phyloP scores from a whole-genome alignment of 2,329 filamentous ascomycete species.

The Colletotrichum kahawae region DNA sequence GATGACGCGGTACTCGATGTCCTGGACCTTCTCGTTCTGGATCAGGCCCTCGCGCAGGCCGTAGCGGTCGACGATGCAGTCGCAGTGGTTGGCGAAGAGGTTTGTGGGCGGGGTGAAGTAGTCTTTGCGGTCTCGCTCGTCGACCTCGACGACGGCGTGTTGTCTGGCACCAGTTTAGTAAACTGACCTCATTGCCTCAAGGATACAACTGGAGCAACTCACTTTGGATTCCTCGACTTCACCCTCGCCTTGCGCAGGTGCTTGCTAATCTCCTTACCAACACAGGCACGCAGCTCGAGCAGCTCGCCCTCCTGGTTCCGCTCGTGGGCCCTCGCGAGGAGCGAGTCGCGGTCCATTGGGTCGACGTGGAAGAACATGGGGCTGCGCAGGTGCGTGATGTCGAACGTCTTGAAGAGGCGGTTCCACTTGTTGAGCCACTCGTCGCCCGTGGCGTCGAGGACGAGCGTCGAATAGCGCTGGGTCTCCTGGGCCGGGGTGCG shows the following conservation, averaged over 20 bases:
- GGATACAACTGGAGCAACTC: slow-evolving; percentile 14
- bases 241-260: slow-evolving; percentile 64
- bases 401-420: slow-evolving; percentile 68
- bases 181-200: neutral
- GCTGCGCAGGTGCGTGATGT: slow-evolving; percentile 75
- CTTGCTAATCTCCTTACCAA: slow-evolving; percentile 82
- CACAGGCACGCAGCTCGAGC: slow-evolving; percentile 73
- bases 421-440: slow-evolving; percentile 77
- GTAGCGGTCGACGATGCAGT: slow-evolving; percentile 62
- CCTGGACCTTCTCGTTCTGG: slow-evolving; percentile 61
- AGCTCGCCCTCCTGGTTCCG: slow-evolving; percentile 66
- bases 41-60: slow-evolving; percentile 61
- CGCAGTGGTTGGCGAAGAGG: slow-evolving; percentile 68
- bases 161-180: slow-evolving; percentile 31
- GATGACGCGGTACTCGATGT: slow-evolving; percentile 64
- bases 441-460: slow-evolving; percentile 69
- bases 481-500: slow-evolving; percentile 23
- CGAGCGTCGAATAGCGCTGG: slow-evolving; percentile 44
- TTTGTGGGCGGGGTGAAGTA: slow-evolving; percentile 69
- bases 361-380: slow-evolving; percentile 87
- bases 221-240: slow-evolving; percentile 20
- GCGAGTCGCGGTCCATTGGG: slow-evolving; percentile 74
- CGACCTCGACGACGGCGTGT: slow-evolving; percentile 57
- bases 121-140: slow-evolving; percentile 71
- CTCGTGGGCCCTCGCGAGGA: slow-evolving; percentile 72